phyloP scores from a whole-genome alignment of 352 stramenopile genomes.

The Blastocystis sp. region DNA sequence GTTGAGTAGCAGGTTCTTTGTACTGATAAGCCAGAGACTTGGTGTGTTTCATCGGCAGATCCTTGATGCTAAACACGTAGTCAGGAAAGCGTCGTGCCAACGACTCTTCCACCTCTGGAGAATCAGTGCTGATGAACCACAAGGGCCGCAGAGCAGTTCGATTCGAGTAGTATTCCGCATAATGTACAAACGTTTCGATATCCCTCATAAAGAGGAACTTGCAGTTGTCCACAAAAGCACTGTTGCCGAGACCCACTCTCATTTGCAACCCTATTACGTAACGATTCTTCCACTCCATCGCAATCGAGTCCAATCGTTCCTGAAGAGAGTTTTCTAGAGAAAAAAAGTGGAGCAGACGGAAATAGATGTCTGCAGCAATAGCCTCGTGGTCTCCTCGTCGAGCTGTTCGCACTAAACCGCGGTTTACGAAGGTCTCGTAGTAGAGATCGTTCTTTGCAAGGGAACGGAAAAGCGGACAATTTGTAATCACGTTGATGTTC shows the following conservation, averaged over 20 bases:
- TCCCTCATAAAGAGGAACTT: slow-evolving; percentile 51
- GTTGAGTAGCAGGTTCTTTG: slow-evolving; percentile 6
- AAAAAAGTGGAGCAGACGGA: slow-evolving; percentile 40
- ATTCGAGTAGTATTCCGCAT: slow-evolving; percentile 46
- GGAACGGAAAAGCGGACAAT: slow-evolving; percentile 19
- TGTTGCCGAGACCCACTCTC: slow-evolving; percentile 43
- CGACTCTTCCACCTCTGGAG: background rate
- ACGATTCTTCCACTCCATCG: background rate
- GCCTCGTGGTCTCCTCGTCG: slow-evolving; percentile 2
- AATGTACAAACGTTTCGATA: slow-evolving; percentile 22
- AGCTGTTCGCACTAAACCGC: slow-evolving; percentile 17
- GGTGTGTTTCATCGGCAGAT: slow-evolving; percentile 39
- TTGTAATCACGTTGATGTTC: slow-evolving; percentile 58
- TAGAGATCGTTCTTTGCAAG: slow-evolving; percentile 51
- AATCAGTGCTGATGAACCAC: slow-evolving; percentile 45
- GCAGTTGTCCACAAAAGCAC: slow-evolving; percentile 47
- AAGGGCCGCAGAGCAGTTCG: background rate
- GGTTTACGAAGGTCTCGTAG: slow-evolving; percentile 34
- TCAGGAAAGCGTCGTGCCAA: background rate
- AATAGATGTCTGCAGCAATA: slow-evolving; percentile 39
- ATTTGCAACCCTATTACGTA: slow-evolving; percentile 43
- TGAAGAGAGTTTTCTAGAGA: slow-evolving; percentile 3
- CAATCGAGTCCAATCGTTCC: background rate
- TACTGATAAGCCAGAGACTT: slow-evolving; percentile 26
- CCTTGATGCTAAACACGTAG: background rate